These are phyloP conservation scores for Apiospora pterosperma DNA, from an alignment of 2,329 filamentous ascomycete genomes.

Conservation along the genomic window DNA sequence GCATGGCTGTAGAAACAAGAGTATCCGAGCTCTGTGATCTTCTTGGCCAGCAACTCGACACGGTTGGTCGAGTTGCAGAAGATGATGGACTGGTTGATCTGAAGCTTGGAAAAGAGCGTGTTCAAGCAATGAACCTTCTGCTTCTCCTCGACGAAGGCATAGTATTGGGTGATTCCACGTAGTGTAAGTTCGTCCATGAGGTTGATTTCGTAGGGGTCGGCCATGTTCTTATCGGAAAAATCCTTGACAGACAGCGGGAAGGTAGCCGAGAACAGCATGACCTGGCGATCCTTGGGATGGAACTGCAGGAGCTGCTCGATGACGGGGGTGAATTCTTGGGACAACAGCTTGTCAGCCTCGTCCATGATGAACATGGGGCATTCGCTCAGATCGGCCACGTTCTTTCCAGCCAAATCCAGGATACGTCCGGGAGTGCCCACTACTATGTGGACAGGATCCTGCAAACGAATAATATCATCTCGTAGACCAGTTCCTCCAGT, in stretches of 20 bases:
- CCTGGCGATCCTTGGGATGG: conserved; percentile 94
- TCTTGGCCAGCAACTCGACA: conserved; percentile 95
- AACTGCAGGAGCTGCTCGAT: conserved; percentile 95
- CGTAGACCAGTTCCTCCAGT: conserved; percentile 93
- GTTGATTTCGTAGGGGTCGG: conserved; percentile 95
- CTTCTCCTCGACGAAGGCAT: conserved; percentile 98
- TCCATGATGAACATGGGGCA: conserved; percentile 99
- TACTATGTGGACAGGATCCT: conserved; percentile 94
- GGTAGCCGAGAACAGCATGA: conserved; percentile 98
- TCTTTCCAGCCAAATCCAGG: conserved; percentile 92
- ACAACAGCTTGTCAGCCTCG: conserved; percentile 96
- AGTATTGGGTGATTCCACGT: conserved; percentile 97
- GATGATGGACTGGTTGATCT: conserved; percentile 99
- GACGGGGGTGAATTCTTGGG: conserved; percentile 92
- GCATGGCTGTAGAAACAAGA: conserved; percentile 99
- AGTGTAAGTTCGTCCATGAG: conserved; percentile 99
- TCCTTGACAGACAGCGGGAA: conserved; percentile 96
- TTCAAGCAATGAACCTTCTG: conserved; percentile 99
- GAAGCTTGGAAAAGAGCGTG: conserved; percentile 96
- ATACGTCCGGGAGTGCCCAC: conserved; percentile 97
- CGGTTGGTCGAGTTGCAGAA: conserved; percentile 99
- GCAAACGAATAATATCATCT: conserved; percentile 93
- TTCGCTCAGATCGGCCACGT: conserved; percentile 91
- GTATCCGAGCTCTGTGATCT: conserved; percentile 98
- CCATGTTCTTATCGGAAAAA: conserved; percentile 98